Percentiles rank a stretch among this genome's conserved stretches.
phyloP scores from a whole-genome alignment of 78 protist genomes.

The slime mould (Dictyostelium discoideum) region dicty_2.7 NC_007088.5:5666001-5666500 shows the following conservation, averaged over 20 bases:
- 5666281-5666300: constrained; percentile 47
- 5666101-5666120: background rate
- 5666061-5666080: background rate
- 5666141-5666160: background rate
- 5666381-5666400: background rate
- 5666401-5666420: background rate
- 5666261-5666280: constrained; percentile 15
- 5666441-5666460: background rate
- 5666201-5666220: background rate
- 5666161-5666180: background rate
- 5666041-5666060: background rate
- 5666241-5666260: background rate
- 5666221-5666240: background rate
- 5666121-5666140: background rate
- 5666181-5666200: background rate
- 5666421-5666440: constrained; percentile 1
- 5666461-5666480: background rate
- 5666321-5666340: constrained; percentile 57
- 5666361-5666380: background rate
- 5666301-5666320: constrained; percentile 69
- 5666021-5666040: background rate
- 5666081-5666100: background rate
- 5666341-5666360: constrained; percentile 17
- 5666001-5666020: background rate
- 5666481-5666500: constrained; percentile 11